A percentile compares a stretch with the other conserved stretches of the same genome.
These are phyloP conservation scores for Penicillium lividum DNA, from an alignment of 495 filamentous ascomycete genomes.

Conservation along the genomic window DNA sequence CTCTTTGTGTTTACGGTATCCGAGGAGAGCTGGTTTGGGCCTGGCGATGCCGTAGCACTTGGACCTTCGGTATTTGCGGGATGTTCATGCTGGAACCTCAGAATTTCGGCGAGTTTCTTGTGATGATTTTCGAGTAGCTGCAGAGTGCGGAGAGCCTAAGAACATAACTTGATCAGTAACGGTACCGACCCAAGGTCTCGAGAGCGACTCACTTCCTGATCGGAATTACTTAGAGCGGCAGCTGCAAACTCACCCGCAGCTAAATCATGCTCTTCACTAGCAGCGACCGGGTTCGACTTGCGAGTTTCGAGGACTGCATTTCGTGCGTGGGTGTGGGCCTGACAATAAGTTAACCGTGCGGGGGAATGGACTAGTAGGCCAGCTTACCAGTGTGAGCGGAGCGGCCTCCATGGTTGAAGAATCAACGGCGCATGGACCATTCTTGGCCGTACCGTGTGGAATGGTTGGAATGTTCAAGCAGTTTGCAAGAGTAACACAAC, in stretches of 20 bases:
- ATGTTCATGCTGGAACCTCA: constrained; percentile 68
- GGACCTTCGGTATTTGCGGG: constrained; percentile 34
- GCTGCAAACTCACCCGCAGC: constrained; percentile 89
- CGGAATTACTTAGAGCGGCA: constrained; percentile 70
- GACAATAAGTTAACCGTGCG: constrained; percentile 19
- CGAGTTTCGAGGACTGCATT: constrained; percentile 77
- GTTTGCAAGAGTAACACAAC: background rate
- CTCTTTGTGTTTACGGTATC: constrained; percentile 31
- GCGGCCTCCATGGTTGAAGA: constrained; percentile 56
- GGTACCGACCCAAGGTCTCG: constrained; percentile 1
- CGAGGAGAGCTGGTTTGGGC: constrained; percentile 17
- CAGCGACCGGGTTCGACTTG: constrained; percentile 72
- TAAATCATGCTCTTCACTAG: constrained; percentile 82
- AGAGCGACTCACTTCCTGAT: constrained; percentile 62
- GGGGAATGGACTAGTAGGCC: background rate
- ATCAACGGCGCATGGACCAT: background rate
- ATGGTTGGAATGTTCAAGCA: background rate
- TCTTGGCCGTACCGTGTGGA: background rate
- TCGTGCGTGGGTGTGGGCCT: constrained; percentile 88
- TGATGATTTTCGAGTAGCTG: constrained; percentile 86
- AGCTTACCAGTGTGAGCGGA: constrained; percentile 57
- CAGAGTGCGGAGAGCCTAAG: constrained; percentile 77
- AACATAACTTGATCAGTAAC: background rate
- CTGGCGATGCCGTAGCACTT: constrained; percentile 14
- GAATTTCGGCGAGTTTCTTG: constrained; percentile 70